Evolutionary conservation across 352 stramenopile genomes (phyloP), one percentile per base, ranked within the genome.

Genomic region (Phytophthora capsici): DNA sequence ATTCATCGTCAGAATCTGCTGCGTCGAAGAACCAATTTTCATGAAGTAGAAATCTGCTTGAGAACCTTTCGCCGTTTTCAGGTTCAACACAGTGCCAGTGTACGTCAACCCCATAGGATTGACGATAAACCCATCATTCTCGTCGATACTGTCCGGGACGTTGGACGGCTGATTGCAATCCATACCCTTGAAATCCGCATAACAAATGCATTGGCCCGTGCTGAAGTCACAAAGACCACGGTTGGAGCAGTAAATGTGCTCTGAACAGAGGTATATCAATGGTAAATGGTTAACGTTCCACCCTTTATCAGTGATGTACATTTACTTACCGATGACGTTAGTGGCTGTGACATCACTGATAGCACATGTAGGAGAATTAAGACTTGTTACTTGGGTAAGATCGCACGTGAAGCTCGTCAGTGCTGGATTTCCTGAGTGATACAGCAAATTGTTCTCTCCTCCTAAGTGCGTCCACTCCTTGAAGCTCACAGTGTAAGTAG

Each of bases 361-460:
- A 16, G 64, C 73, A 57, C 89, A 97, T 1, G 77, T 84, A 16
- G 81, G 73, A 7, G 62, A 67, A 47, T 71, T 90, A 2, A 60
- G 54, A 30, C 70, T 80, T 10, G 55, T 79, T 4, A 93, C 69
- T 48, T 71, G 36, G 32, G 70, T 86, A 12, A 90, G 68, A 52
- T 95, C 83, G 58, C 90, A 97, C 16, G 72, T 86, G 51, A 97
- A 97, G 22, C 73, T 77, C 14, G 68, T 73, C 23, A 96, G 57
- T 19, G 81, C 64, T 3, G 89, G 86, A 40, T 95, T 94, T 8
- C 90, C 90, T 20, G 68, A 71, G 63, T 97, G 88, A 25, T 68
- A 73, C 44, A 94, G 85, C 7, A 96, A 54, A 48, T 96, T 96
- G 65, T 96, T 96, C 43, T 97, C 88, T 3, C 51, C 75, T n/a